Evolutionary conservation across 805 yeast genomes (phyloP).

Genomic region (Zygosaccharomyces pseudorouxii): DNA sequence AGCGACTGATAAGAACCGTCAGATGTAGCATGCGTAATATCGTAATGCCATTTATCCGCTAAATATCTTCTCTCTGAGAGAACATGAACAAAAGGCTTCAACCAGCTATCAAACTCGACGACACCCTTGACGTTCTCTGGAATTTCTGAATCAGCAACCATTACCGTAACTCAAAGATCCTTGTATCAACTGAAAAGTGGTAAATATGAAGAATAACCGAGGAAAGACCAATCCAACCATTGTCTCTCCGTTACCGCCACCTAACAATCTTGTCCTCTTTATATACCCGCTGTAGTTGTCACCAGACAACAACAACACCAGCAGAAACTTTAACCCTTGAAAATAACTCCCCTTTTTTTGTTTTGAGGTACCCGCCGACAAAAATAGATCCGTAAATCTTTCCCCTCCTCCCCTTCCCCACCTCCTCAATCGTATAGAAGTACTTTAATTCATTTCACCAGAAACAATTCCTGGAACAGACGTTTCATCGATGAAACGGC

Average conservation of each 20-base stretch:
- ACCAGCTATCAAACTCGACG: conserved; percentile 78
- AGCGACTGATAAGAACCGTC: conserved; percentile 61
- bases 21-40: conserved; percentile 37
- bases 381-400: background rate
- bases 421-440: background rate
- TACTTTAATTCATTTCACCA: background rate
- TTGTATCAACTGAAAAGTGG: background rate
- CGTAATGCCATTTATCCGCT: conserved; percentile 59
- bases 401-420: background rate
- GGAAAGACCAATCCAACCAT: background rate
- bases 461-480: background rate
- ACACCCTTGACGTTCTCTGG: conserved; percentile 50
- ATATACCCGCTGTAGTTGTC: background rate
- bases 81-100: conserved; percentile 69
- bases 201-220: background rate
- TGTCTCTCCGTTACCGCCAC: background rate
- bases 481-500: background rate
- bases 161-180: background rate
- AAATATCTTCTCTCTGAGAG: conserved; percentile 61
- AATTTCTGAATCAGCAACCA: conserved; percentile 17
- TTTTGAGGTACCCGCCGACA: conserved; percentile 6
- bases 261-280: background rate
- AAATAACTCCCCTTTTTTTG: background rate
- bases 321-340: background rate
- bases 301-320: no score